phyloP scores from a whole-genome alignment of 2,329 filamentous ascomycete species.

The Aspergillus phoenicis region DNA sequence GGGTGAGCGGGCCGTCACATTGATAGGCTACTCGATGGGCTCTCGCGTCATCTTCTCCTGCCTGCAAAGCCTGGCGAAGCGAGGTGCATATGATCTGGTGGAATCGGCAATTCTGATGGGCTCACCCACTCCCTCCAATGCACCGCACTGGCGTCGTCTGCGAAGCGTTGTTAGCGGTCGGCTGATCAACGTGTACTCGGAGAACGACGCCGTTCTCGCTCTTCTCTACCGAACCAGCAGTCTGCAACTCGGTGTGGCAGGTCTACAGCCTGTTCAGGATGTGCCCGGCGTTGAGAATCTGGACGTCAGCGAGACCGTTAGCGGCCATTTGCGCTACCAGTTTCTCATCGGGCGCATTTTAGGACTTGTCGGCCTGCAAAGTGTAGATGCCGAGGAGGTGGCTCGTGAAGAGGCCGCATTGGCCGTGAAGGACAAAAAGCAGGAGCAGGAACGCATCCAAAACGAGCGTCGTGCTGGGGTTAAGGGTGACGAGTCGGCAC shows the following conservation, averaged over 20 bases:
- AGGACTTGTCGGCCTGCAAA: constrained; percentile 68
- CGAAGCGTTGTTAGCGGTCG: constrained; percentile 77
- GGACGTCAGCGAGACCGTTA: constrained; percentile 66
- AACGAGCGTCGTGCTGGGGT: constrained; percentile 35
- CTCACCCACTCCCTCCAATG: constrained; percentile 72
- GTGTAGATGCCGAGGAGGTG: constrained; percentile 55
- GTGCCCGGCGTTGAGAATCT: constrained; percentile 62
- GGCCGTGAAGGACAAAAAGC: constrained; percentile 40
- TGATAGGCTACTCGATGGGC: constrained; percentile 81
- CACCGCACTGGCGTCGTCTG: constrained; percentile 73
- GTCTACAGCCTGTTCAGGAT: constrained; percentile 70
- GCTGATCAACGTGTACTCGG: constrained; percentile 84
- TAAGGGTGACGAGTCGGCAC: constrained; percentile 21
- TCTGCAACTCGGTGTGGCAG: constrained; percentile 80
- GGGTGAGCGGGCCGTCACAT: constrained; percentile 76
- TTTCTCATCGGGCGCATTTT: constrained; percentile 68
- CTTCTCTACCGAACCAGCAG: constrained; percentile 85
- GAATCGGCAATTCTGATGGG: constrained; percentile 84
- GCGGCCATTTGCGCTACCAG: constrained; percentile 71
- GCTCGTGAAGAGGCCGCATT: constrained; percentile 48
- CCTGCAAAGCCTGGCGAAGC: constrained; percentile 72
- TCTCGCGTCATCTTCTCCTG: constrained; percentile 83
- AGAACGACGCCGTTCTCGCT: constrained; percentile 83
- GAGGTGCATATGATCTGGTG: constrained; percentile 78
- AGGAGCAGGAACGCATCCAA: constrained; percentile 38